Evolutionary conservation across 2,329 filamentous ascomycete genomes (phyloP).

Genomic region (Diplodia intermedia): DNA sequence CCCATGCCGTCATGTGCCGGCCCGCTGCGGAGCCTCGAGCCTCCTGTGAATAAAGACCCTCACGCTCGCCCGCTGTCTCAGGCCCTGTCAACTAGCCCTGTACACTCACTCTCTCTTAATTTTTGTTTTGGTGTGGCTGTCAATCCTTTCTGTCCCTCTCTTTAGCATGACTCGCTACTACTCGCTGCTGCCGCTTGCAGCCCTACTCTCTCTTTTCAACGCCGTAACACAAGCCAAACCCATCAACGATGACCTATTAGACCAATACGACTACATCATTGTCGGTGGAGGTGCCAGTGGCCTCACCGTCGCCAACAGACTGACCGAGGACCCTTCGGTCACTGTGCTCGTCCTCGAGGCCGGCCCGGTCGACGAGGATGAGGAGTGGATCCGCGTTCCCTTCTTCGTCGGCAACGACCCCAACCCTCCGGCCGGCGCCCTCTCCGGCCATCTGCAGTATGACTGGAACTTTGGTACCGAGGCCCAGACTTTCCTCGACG

Average conservation of each 20-base stretch:
- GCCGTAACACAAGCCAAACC: slow-evolving; percentile 9
- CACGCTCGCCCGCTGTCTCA: background rate
- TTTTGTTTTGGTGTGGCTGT: slow-evolving; percentile 7
- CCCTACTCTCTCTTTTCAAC: background rate
- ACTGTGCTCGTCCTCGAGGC: slow-evolving; percentile 43
- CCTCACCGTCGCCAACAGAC: slow-evolving; percentile 39
- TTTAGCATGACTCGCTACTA: slow-evolving; percentile 26
- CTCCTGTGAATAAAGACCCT: slow-evolving; percentile 2
- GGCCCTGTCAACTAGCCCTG: background rate
- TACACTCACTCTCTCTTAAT: slow-evolving; percentile 26
- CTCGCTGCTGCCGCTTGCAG: slow-evolving; percentile 19
- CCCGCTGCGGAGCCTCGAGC: background rate
- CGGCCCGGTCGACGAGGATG: slow-evolving; percentile 39
- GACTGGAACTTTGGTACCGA: slow-evolving; percentile 44
- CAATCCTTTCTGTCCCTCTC: slow-evolving; percentile 3
- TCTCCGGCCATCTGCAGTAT: slow-evolving; percentile 41
- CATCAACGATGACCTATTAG: slow-evolving; percentile 24
- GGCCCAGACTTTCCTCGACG: slow-evolving; percentile 37
- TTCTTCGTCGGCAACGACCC: slow-evolving; percentile 30
- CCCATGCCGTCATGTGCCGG: slow-evolving; percentile 9
- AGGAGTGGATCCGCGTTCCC: slow-evolving; percentile 34
- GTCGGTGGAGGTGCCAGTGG: slow-evolving; percentile 32
- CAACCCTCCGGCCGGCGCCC: slow-evolving; percentile 40
- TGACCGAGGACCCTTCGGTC: slow-evolving; percentile 42
- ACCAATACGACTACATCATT: slow-evolving; percentile 28